A percentile compares a stretch with the other conserved stretches of the same genome.
phyloP scores from a whole-genome alignment of 495 filamentous ascomycete species.

The Pyronema domesticum region DNA sequence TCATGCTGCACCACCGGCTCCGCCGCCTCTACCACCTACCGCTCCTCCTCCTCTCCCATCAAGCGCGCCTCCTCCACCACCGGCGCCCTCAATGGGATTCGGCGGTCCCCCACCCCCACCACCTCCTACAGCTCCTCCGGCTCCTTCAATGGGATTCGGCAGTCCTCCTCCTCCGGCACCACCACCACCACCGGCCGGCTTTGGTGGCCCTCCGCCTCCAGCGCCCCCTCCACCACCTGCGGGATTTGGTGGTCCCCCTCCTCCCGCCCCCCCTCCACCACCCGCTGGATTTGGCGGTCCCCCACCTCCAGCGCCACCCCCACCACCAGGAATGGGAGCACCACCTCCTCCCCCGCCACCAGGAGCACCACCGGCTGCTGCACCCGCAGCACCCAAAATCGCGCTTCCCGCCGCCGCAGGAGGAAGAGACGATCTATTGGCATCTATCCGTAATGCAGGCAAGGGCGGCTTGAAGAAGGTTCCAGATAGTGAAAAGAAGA shows the following conservation, averaged over 20 bases:
- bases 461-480: slow-evolving; percentile 65
- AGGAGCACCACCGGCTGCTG: slow-evolving; percentile 37
- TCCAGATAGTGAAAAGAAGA: slow-evolving; percentile 11
- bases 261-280: background rate
- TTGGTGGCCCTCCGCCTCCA: slow-evolving; percentile 29
- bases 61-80: slow-evolving; percentile 13
- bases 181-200: slow-evolving; percentile 26
- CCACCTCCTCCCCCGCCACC: slow-evolving; percentile 35
- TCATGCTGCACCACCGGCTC: slow-evolving; percentile 21
- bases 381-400: slow-evolving; percentile 41
- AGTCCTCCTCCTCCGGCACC: slow-evolving; percentile 26
- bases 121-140: slow-evolving; percentile 27
- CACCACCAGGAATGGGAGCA: slow-evolving; percentile 8
- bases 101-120: slow-evolving; percentile 11
- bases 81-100: slow-evolving; percentile 26
- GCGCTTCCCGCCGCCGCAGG: slow-evolving; percentile 31
- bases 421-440: slow-evolving; percentile 50
- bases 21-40: slow-evolving; percentile 14
- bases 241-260: slow-evolving; percentile 21
- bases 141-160: slow-evolving; percentile 17
- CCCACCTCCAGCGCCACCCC: slow-evolving; percentile 2
- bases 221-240: slow-evolving; percentile 27
- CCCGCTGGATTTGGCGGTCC: background rate
- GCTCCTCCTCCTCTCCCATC: slow-evolving; percentile 21
- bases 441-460: slow-evolving; percentile 63